Percentiles rank a stretch among this genome's conserved stretches.
Conservation (phyloP, 1,139 yeast genomes). For the Komagataea norvegica region DNA sequence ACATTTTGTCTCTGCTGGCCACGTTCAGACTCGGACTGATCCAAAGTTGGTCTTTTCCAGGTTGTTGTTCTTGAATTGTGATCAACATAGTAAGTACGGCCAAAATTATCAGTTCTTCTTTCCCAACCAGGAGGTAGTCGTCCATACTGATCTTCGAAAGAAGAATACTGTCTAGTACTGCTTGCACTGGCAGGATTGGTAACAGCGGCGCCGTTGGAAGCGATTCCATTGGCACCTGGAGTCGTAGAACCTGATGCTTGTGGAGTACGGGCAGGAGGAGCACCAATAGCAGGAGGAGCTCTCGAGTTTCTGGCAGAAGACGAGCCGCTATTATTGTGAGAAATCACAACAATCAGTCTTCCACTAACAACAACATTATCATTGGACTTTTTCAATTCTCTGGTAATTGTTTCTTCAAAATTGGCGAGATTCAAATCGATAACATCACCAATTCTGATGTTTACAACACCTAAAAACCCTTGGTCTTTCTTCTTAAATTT, state of each 20-base stretch:
- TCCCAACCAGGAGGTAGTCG: slow-evolving; percentile 99
- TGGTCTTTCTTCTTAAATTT: slow-evolving; percentile 97
- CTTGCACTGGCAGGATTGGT: slow-evolving; percentile 11
- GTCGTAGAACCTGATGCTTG: slow-evolving; percentile 25
- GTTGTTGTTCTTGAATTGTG: slow-evolving; percentile 97
- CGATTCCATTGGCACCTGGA: slow-evolving; percentile 5
- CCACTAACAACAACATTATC: slow-evolving; percentile 93
- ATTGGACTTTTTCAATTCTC: slow-evolving; percentile 87
- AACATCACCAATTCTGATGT: slow-evolving; percentile 84
- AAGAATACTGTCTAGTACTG: slow-evolving; percentile 62
- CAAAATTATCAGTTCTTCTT: slow-evolving; percentile 93
- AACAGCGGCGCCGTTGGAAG: slow-evolving; percentile 13
- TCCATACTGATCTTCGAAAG: slow-evolving; percentile 96
- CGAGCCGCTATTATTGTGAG: slow-evolving; percentile 28
- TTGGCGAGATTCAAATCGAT: slow-evolving; percentile 58
- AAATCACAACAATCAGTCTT: slow-evolving; percentile 72
- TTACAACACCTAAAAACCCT: slow-evolving; percentile 96
- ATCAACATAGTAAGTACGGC: slow-evolving; percentile 96
- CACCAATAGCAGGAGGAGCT: slow-evolving; percentile 9
- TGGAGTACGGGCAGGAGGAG: slow-evolving; percentile 15
- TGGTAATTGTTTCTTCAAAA: slow-evolving; percentile 82
- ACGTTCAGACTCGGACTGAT: slow-evolving; percentile 63
- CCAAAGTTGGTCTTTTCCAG: slow-evolving; percentile 91
- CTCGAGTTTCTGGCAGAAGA: slow-evolving; percentile 13
- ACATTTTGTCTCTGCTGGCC: slow-evolving; percentile 51